Evolutionary conservation across 768 basidiomycete genomes (phyloP).

Genomic region (Hortiboletus campestris): DNA sequence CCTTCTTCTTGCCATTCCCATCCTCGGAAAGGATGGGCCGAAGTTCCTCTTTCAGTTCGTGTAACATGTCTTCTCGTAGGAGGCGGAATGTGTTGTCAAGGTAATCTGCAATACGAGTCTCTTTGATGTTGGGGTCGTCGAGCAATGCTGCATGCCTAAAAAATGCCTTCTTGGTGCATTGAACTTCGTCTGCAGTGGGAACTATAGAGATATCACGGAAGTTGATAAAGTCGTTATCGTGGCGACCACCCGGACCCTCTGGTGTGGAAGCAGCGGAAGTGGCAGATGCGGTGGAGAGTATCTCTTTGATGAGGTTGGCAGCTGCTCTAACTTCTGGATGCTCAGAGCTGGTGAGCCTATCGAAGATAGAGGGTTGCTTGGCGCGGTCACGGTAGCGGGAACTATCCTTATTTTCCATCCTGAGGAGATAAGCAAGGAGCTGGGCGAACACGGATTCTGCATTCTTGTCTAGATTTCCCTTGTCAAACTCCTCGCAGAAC

Average conservation of each 20-base stretch:
- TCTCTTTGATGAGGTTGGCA: constrained; percentile 41
- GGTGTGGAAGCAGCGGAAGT: constrained; percentile 17
- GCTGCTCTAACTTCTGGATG: constrained; percentile 25
- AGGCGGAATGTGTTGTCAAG: constrained; percentile 69
- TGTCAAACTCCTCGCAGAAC: constrained; percentile 37
- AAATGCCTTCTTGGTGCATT: constrained; percentile 45
- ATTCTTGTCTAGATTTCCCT: constrained; percentile 30
- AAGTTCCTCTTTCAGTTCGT: constrained; percentile 56
- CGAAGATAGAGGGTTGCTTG: constrained; percentile 29
- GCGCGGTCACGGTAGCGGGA: constrained; percentile 40
- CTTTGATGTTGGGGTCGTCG: constrained; percentile 41
- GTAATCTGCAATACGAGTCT: constrained; percentile 43
- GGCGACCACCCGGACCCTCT: constrained; percentile 56
- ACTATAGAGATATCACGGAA: constrained; percentile 62
- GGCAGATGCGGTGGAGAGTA: constrained; percentile 29
- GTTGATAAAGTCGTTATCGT: constrained; percentile 65
- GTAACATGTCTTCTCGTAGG: constrained; percentile 60
- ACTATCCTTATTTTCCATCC: constrained; percentile 35
- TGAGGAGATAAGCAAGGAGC: constrained; percentile 50
- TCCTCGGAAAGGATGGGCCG: constrained; percentile 40
- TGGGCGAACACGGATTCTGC: constrained; percentile 43
- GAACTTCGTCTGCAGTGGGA: constrained; percentile 60
- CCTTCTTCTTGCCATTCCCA: constrained; percentile 27
- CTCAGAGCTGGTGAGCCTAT: constrained; percentile 25
- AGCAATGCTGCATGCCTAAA: constrained; percentile 44